Evolutionary conservation across 2,329 filamentous ascomycete genomes (phyloP).

Genomic region (Dactylonectria estremocensis): DNA sequence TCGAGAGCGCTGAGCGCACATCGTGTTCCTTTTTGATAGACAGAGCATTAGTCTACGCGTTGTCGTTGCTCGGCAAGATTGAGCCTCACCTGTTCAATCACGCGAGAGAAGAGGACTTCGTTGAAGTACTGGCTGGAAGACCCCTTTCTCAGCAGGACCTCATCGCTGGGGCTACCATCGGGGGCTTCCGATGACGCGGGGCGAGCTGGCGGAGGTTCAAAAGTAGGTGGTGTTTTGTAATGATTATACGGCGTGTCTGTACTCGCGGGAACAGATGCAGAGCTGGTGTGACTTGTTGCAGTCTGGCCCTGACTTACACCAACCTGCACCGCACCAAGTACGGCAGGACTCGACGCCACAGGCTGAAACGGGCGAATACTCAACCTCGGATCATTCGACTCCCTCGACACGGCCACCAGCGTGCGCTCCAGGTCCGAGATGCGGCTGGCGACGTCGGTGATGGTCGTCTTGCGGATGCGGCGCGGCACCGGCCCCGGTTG

Average conservation of each 20-base stretch:
- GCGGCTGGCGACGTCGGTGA: conserved; percentile 53
- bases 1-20: conserved; percentile 42
- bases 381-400: conserved; percentile 14
- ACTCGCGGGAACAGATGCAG: background rate
- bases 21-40: conserved; percentile 41
- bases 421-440: conserved; percentile 55
- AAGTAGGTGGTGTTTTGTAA: background rate
- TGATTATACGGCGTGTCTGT: background rate
- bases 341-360: background rate
- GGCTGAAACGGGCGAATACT: background rate
- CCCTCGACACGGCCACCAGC: conserved; percentile 36
- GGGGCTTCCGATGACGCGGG: conserved; percentile 1
- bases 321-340: no score
- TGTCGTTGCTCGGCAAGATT: background rate
- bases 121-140: conserved; percentile 56
- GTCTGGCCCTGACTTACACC: no score
- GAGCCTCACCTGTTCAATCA: conserved; percentile 52
- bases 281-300: background rate
- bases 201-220: background rate
- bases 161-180: conserved; percentile 30
- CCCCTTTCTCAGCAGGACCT: conserved; percentile 52
- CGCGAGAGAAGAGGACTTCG: conserved; percentile 54
- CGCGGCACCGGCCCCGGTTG: conserved; percentile 43
- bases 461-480: conserved; percentile 49
- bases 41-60: conserved; percentile 1